These are phyloP conservation scores for Fomitopsis betulina DNA, from an alignment of 1,284 basidiomycete species.

Conservation along the genomic window DNA sequence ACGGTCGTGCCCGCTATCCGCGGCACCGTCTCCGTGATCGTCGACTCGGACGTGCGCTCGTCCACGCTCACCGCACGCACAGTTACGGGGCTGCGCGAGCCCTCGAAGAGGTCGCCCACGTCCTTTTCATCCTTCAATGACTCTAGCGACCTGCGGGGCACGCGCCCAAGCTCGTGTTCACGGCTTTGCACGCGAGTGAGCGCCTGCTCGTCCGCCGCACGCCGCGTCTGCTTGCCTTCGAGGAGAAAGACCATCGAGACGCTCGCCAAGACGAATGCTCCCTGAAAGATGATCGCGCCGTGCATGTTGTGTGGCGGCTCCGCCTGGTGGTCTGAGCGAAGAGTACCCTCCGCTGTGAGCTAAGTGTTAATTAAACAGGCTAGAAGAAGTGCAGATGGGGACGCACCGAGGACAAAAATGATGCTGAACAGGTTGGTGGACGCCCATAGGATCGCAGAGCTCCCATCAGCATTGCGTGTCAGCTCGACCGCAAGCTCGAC, in stretches of 20 bases:
- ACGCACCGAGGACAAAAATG: slow-evolving; percentile 60
- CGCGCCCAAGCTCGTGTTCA: neutral
- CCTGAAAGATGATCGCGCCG: slow-evolving; percentile 59
- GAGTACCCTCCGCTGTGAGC: slow-evolving; percentile 50
- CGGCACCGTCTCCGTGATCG: neutral
- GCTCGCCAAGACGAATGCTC: slow-evolving; percentile 37
- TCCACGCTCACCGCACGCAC: neutral
- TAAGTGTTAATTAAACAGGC: neutral
- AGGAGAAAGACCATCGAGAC: slow-evolving; percentile 42
- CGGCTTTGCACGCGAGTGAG: neutral
- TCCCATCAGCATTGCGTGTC: slow-evolving; percentile 71
- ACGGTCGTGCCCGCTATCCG: neutral
- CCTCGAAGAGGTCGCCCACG: neutral
- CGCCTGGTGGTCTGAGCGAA: slow-evolving; percentile 54
- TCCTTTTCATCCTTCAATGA: neutral
- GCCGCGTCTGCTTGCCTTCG: slow-evolving; percentile 53
- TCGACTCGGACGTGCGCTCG: neutral
- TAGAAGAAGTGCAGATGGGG: neutral
- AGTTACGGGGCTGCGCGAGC: neutral
- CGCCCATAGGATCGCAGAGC: slow-evolving; percentile 72
- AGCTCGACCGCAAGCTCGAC: slow-evolving; percentile 75
- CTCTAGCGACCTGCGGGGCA: neutral
- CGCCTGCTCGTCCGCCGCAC: slow-evolving; percentile 46
- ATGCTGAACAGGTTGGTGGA: slow-evolving; percentile 61
- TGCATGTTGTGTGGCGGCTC: slow-evolving; percentile 69